A percentile compares a stretch with the other conserved stretches of the same genome.
These are phyloP conservation scores for Colletotrichum limetticola DNA, from an alignment of 2,329 filamentous ascomycete genomes.

Conservation along the genomic window DNA sequence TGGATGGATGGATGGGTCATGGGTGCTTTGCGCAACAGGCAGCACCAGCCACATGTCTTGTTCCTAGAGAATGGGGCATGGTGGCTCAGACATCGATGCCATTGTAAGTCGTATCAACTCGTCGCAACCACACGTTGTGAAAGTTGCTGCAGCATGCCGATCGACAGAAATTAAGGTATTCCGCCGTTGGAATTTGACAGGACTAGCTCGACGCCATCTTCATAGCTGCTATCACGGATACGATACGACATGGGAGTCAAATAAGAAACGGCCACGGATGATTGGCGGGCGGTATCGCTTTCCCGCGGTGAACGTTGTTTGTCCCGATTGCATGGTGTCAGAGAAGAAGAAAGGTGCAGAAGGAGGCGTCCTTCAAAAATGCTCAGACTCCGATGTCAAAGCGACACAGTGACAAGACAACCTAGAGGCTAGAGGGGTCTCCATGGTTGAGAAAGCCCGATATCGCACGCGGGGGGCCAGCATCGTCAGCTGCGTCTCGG, in stretches of 20 bases:
- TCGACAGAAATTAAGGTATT: background rate
- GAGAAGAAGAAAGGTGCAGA: background rate
- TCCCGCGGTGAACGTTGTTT: background rate
- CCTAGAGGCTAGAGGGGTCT: background rate
- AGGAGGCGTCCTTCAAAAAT: background rate
- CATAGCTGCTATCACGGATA: background rate
- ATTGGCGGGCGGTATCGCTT: background rate
- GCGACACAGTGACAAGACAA: background rate
- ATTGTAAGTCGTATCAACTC: background rate
- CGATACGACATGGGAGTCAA: background rate
- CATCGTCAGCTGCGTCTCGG: background rate
- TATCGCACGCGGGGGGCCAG: background rate
- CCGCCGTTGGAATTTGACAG: slow-evolving; percentile 7
- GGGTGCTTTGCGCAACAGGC: background rate
- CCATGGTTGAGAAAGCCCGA: background rate
- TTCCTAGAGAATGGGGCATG: background rate
- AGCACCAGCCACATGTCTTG: background rate
- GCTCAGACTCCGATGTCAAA: background rate
- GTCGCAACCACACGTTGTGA: background rate
- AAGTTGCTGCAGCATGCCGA: background rate
- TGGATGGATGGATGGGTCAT: too few species aligned
- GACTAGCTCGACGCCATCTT: background rate
- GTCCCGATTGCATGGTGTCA: background rate
- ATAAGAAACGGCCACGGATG: background rate
- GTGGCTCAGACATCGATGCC: background rate